Evolutionary conservation across 768 basidiomycete species (phyloP).

Genomic region (Baorangia bicolor): DNA sequence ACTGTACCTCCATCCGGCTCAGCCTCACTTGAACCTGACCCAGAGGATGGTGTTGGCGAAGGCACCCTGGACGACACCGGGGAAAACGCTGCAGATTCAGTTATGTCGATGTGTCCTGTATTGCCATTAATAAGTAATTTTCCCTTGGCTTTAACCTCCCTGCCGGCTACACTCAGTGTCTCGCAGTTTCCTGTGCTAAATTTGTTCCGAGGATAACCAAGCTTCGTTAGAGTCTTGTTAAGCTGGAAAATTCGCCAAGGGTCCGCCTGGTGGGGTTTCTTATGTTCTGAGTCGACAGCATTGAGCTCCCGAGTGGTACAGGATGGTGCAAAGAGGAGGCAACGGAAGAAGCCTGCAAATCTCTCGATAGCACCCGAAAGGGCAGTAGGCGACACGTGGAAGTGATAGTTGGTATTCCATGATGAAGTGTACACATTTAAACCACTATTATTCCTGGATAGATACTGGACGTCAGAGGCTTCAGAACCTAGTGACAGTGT

Average conservation of each 20-base stretch:
- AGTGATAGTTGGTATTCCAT: slow-evolving; percentile 88
- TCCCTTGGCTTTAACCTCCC: slow-evolving; percentile 50
- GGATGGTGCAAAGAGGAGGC: slow-evolving; percentile 84
- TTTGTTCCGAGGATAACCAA: slow-evolving; percentile 83
- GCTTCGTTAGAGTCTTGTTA: slow-evolving; percentile 80
- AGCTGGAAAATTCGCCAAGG: slow-evolving; percentile 95
- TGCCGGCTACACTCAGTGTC: slow-evolving; percentile 65
- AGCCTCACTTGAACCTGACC: slow-evolving; percentile 50
- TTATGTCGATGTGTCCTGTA: slow-evolving; percentile 15
- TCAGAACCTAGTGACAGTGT: not conserved
- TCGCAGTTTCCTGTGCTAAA: slow-evolving; percentile 87
- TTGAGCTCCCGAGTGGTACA: slow-evolving; percentile 89
- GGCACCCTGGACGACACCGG: slow-evolving; percentile 53
- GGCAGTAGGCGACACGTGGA: slow-evolving; percentile 63
- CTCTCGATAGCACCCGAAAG: slow-evolving; percentile 71
- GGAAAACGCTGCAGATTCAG: slow-evolving; percentile 35
- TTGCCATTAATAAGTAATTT: slow-evolving; percentile 32
- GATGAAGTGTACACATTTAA: slow-evolving; percentile 95
- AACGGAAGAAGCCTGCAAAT: slow-evolving; percentile 86
- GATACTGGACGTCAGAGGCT: slow-evolving; percentile 44
- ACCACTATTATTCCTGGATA: slow-evolving; percentile 78
- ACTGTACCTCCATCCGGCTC: slow-evolving; percentile 76
- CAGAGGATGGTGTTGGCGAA: slow-evolving; percentile 59
- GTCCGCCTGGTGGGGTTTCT: slow-evolving; percentile 91
- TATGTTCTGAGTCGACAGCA: slow-evolving; percentile 96